Percentiles rank a stretch among this genome's conserved stretches.
These are phyloP conservation scores for Hyphodiscus hymeniophilus DNA, from an alignment of 495 filamentous ascomycete genomes.

Conservation along the genomic window DNA sequence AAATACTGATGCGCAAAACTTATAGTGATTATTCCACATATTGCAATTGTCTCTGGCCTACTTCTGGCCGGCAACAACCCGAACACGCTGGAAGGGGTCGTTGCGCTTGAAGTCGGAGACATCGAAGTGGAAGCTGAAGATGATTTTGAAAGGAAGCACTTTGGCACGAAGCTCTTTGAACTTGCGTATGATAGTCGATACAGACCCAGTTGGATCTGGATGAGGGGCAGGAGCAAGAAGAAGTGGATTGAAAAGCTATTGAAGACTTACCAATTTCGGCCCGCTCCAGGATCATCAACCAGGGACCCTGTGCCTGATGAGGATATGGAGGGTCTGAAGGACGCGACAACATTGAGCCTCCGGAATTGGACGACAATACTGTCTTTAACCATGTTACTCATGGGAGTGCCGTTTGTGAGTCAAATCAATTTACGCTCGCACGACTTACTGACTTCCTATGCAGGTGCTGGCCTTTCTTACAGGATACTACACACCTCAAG, in stretches of 20 bases:
- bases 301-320: slow-evolving; percentile 4
- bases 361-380: slow-evolving; percentile 25
- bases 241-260: slow-evolving; percentile 9
- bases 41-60: slow-evolving; percentile 24
- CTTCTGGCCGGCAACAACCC: slow-evolving; percentile 28
- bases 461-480: slow-evolving; percentile 33
- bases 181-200: slow-evolving; percentile 13
- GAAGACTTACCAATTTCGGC: slow-evolving; percentile 7
- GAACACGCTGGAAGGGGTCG: slow-evolving; percentile 20
- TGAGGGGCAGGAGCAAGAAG: slow-evolving; percentile 22
- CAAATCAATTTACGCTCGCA: too few relatives aligned
- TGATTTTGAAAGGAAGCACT: background rate
- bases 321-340: slow-evolving; percentile 7
- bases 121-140: background rate
- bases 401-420: slow-evolving; percentile 28
- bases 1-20: too few relatives aligned
- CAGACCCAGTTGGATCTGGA: slow-evolving; percentile 25
- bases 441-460: too few relatives aligned
- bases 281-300: background rate
- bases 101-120: slow-evolving; percentile 10
- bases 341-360: slow-evolving; percentile 3
- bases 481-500: slow-evolving; percentile 32
- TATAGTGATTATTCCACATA: slow-evolving; percentile 24
- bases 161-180: background rate
- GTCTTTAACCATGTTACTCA: slow-evolving; percentile 21